These are phyloP conservation scores for Hymenoscyphus albidus DNA, from an alignment of 2,329 filamentous ascomycete genomes.

Conservation along the genomic window DNA sequence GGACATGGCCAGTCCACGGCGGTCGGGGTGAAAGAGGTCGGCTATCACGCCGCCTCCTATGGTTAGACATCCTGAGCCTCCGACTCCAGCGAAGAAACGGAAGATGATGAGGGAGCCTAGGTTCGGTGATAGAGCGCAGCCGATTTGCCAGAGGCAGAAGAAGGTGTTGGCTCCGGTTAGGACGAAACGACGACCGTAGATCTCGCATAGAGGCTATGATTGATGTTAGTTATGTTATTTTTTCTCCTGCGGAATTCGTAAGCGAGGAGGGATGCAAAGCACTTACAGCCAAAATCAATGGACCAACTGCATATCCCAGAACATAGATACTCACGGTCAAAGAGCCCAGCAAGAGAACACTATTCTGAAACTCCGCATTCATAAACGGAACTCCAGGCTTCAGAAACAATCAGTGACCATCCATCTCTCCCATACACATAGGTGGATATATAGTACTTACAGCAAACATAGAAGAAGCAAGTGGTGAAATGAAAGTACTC, in stretches of 20 bases:
- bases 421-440: not conserved
- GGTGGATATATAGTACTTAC: not conserved
- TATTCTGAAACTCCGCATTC: slow-evolving; percentile 26
- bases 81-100: slow-evolving; percentile 46
- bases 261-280: not conserved
- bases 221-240: not conserved
- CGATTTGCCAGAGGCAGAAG: slow-evolving; percentile 61
- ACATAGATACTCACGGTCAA: slow-evolving; percentile 48
- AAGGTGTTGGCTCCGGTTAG: slow-evolving; percentile 54
- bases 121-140: slow-evolving; percentile 57
- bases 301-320: slow-evolving; percentile 55
- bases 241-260: not conserved
- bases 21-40: slow-evolving; percentile 37
- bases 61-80: slow-evolving; percentile 44
- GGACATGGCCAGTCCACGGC: slow-evolving; percentile 33
- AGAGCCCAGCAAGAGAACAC: slow-evolving; percentile 23
- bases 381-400: slow-evolving; percentile 36
- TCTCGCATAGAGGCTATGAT: slow-evolving; percentile 51
- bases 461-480: slow-evolving; percentile 44
- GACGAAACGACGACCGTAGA: slow-evolving; percentile 58
- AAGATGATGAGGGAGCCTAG: slow-evolving; percentile 43
- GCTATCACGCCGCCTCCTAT: slow-evolving; percentile 42
- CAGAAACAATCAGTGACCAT: not conserved
- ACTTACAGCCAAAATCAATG: slow-evolving; percentile 47
- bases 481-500: slow-evolving; percentile 35